Evolutionary conservation across 805 yeast genomes (phyloP), one percentile per base, ranked within the genome.

Genomic region (Candida piceae): DNA sequence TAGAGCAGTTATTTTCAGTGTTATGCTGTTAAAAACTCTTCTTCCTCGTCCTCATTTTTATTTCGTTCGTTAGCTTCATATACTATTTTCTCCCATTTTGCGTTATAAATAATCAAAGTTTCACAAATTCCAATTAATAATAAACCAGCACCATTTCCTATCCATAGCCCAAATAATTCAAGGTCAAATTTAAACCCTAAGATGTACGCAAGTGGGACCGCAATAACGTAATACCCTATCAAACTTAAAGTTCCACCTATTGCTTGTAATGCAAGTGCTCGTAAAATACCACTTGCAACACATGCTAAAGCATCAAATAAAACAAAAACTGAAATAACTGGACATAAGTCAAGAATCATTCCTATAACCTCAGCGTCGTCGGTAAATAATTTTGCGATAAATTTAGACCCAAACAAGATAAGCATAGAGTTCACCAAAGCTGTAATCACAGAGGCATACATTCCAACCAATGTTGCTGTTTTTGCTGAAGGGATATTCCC

Each of bases 201-300:
- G 13, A 71, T 48, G 21, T 78, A 62, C 0, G 86, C 83, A 25
- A 79, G 46, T 0, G 94, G 94, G 28, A 84, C 64, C 1, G 86
- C 89, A 43, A 82, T 61, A 3, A 71, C 67, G 56, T 85, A 85
- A 59, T 85, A 85, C 0, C 80, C 73, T n/a, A 81, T 52, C 31
- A 85, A 64, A 49, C 84, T 85, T 34, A 84, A 64, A 10, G 73
- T 46, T 0, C 90, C 86, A 3, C 94, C 94, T 31, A 82, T 67
- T 33, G 69, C 72, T 55, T 85, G 95, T 31, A 78, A 63, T 0
- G 90, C 95, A 55, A 81, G 80, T 2, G 89, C 88, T 41, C 95
- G 64, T 40, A 85, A 61, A 24, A 81, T 70, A 1, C 89, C 93
- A 29, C 82, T 78, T 3, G 86, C 78, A 13, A 83, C 78, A 30